Percentiles rank a stretch among this genome's conserved stretches.
Evolutionary conservation across 148 eudicot genomes (phyloP).

Genomic region (Nepenthes gracilis): DNA sequence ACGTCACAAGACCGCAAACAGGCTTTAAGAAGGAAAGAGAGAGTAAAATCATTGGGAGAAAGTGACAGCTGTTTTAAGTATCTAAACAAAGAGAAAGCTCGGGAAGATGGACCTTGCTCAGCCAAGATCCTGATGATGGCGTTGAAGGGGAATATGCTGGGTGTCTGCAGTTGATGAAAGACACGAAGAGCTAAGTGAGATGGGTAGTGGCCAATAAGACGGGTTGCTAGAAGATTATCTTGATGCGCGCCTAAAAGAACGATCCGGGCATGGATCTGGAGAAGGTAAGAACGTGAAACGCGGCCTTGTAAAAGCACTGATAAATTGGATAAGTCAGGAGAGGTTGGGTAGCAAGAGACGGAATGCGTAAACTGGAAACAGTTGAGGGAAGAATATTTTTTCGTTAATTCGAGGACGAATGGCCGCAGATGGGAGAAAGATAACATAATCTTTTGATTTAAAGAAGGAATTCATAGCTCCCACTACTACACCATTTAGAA

Average conservation of each 20-base stretch:
- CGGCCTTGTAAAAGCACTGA: constrained; percentile 41
- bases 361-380: too few species aligned
- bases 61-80: constrained; percentile 21
- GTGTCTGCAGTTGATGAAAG: constrained; percentile 28
- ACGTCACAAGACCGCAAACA: constrained; percentile 17
- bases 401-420: too few species aligned
- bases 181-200: constrained; percentile 28
- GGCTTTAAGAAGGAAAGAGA: constrained; percentile 57
- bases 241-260: constrained; percentile 39
- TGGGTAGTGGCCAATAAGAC: constrained; percentile 70
- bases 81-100: constrained; percentile 25
- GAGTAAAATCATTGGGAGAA: constrained; percentile 61
- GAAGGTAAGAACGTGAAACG: constrained; percentile 39
- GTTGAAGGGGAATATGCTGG: constrained; percentile 64
- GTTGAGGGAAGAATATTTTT: not conserved
- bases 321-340: constrained; percentile 9
- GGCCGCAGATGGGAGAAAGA: too few species aligned
- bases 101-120: constrained; percentile 28
- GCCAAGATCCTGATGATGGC: constrained; percentile 51
- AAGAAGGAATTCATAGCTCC: too few species aligned
- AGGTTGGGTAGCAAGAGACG: not conserved
- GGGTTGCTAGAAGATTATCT: constrained; percentile 65
- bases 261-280: constrained; percentile 57
- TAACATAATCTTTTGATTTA: too few species aligned
- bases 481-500: too few species aligned